phyloP scores from a whole-genome alignment of 208 protist genomes.

The Trypanosoma grayi region DNA sequence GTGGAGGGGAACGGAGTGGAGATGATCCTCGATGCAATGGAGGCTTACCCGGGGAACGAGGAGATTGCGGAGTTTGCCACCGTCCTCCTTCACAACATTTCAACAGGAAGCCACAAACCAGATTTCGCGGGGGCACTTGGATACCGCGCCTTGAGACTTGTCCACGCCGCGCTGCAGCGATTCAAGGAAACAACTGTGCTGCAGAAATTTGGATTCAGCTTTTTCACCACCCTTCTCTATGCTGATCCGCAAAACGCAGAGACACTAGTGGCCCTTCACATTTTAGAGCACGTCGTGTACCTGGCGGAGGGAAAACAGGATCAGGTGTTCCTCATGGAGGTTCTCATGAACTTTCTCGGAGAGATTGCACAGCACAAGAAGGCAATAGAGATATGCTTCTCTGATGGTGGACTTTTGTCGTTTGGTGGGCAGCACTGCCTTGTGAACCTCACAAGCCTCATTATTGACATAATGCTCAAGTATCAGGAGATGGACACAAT shows the following conservation, averaged over 20 bases:
- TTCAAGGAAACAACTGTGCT: constrained; percentile 61
- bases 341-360: constrained; percentile 63
- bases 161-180: constrained; percentile 48
- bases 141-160: constrained; percentile 35
- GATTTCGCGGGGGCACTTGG: constrained; percentile 42
- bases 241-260: constrained; percentile 42
- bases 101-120: constrained; percentile 26
- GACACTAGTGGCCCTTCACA: constrained; percentile 39
- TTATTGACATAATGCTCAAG: constrained; percentile 80
- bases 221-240: constrained; percentile 63
- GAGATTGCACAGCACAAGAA: constrained; percentile 55
- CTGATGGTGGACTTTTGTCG: constrained; percentile 7
- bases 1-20: constrained; percentile 43
- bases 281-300: constrained; percentile 57
- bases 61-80: constrained; percentile 63
- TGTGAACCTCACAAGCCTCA: constrained; percentile 45
- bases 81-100: constrained; percentile 80
- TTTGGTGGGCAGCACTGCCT: constrained; percentile 32
- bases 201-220: constrained; percentile 83
- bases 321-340: constrained; percentile 84
- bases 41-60: constrained; percentile 56
- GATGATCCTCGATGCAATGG: constrained; percentile 57
- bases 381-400: constrained; percentile 37
- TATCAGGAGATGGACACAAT: constrained; percentile 71
- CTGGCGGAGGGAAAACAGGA: constrained; percentile 54